Base-by-base conservation (phyloP, 1,139 yeast species). In the Casaregolazyma suthepensis region DNA sequence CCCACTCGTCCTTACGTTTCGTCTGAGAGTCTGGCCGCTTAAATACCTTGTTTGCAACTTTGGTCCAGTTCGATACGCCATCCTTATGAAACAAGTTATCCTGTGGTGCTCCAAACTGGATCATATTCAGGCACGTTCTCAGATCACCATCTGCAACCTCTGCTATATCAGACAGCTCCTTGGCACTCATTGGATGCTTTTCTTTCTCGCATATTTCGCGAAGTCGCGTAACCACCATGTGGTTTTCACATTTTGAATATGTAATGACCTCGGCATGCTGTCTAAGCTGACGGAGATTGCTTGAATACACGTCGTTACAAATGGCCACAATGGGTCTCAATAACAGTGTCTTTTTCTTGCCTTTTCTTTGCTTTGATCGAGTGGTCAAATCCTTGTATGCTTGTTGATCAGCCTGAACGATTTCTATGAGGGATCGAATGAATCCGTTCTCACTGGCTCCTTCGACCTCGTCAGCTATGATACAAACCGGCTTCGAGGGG, bases 381-480 rank as follows among this genome's bases (percentile, higher is more conserved):
- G 51, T 23, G 13, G 59, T 53, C 29, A 56, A 52, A 35, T 57
- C 53, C 10, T 65, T 56, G 46, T 69, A 66, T 35, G 73, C 83
- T 53, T 76, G 72, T 20, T 73, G 74, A 63, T 91, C 98, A 1
- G 80, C 72, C 46, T 73, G 70, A 1, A 87, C 65, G 43, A 91
- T 66, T 53, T 87, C 90, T 22, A 78, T 65, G 49, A 93, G 68
- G 0, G 83, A 82, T 56, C 77, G 77, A n/a, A 90, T 79, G 56
- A 93, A 86, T 17, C 96, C 97, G 46, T 77, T 71, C 63, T 91
- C 96, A 0, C 84, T 75, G n/a, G 89, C 85, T 3, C 96, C 95
- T 63, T 93, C 99, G 45, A 93, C 79, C 66, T 93, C 98, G 69
- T 93, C 98, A 7, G 91, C 86, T 1, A 93, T 76, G 13, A 90